phyloP scores from a whole-genome alignment of 192 early-diverging fungal species.

The Podila epicladia region DNA sequence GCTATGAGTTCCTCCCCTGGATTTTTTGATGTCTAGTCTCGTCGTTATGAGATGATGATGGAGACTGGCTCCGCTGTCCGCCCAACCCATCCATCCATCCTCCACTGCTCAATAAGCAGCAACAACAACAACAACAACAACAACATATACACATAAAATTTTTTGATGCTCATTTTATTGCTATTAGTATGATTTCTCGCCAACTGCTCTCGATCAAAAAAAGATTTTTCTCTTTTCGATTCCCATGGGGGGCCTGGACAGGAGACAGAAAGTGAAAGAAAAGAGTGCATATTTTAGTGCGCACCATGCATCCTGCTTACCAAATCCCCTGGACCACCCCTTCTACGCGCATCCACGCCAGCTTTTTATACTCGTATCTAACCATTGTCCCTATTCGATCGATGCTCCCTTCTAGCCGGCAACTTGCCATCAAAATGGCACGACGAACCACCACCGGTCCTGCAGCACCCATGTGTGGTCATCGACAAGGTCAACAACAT shows the following conservation, averaged over 20 bases:
- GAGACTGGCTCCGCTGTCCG: no score
- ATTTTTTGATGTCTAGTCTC: no score
- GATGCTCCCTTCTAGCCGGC: neutral
- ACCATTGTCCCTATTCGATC: neutral
- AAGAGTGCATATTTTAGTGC: neutral
- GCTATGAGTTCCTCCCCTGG: no score
- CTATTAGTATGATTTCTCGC: no score
- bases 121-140: no score
- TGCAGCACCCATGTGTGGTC: constrained; percentile 44
- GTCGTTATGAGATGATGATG: no score
- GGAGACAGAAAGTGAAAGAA: neutral
- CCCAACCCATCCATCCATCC: no score
- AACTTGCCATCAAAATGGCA: constrained; percentile 22
- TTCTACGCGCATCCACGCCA: neutral
- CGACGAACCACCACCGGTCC: constrained; percentile 48
- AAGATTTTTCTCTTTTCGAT: neutral
- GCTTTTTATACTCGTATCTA: neutral
- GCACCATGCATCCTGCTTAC: neutral
- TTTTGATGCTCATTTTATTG: no score
- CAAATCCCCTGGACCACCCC: neutral
- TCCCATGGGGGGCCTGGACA: neutral
- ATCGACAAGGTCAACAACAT: constrained; percentile 43
- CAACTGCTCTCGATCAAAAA: no score
- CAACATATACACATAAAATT: no score
- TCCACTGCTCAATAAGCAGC: no score